phyloP scores from a whole-genome alignment of 2,329 filamentous ascomycete genomes.

The Colletotrichum musae region DNA sequence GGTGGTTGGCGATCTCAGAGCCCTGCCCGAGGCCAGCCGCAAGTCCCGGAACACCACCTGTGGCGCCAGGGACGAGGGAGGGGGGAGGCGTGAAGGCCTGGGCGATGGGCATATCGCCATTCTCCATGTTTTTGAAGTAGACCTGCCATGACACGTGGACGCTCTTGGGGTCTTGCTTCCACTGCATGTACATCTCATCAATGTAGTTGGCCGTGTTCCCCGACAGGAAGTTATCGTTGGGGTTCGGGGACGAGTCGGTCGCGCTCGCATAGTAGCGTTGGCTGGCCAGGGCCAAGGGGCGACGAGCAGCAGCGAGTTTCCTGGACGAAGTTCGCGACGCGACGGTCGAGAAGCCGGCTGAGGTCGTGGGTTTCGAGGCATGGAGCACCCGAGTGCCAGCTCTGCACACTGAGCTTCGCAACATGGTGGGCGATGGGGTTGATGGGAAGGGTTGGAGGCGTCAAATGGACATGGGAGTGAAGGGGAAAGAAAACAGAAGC shows the following conservation, averaged over 20 bases:
- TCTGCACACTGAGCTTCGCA: constrained; percentile 77
- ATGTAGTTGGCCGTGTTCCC: constrained; percentile 99
- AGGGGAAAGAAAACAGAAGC: constrained; percentile 20
- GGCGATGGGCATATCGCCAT: constrained; percentile 96
- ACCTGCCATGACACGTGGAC: constrained; percentile 99
- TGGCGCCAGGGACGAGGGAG: constrained; percentile 86
- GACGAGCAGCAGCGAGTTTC: constrained; percentile 62
- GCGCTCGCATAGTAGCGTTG: constrained; percentile 71
- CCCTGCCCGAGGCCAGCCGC: constrained; percentile 78
- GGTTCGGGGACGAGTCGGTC: constrained; percentile 73
- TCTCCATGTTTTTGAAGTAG: constrained; percentile 99
- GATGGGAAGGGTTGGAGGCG: constrained; percentile 4
- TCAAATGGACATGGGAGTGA: constrained; percentile 26
- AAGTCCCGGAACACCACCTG: constrained; percentile 81
- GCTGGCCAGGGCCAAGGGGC: constrained; percentile 64
- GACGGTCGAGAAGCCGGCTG: constrained; percentile 59
- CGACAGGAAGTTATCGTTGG: constrained; percentile 95
- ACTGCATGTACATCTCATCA: constrained; percentile 99
- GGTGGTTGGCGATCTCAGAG: constrained; percentile 91
- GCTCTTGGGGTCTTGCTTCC: constrained; percentile 93
- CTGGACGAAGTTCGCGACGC: constrained; percentile 58
- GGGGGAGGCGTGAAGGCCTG: constrained; percentile 97
- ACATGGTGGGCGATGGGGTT: constrained; percentile 66
- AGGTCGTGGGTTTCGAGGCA: constrained; percentile 63
- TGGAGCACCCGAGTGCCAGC: constrained; percentile 75